A percentile compares a stretch with the other conserved stretches of the same genome.
Conservation (phyloP, 257 asterid genomes). For the Mentha longifolia region DNA sequence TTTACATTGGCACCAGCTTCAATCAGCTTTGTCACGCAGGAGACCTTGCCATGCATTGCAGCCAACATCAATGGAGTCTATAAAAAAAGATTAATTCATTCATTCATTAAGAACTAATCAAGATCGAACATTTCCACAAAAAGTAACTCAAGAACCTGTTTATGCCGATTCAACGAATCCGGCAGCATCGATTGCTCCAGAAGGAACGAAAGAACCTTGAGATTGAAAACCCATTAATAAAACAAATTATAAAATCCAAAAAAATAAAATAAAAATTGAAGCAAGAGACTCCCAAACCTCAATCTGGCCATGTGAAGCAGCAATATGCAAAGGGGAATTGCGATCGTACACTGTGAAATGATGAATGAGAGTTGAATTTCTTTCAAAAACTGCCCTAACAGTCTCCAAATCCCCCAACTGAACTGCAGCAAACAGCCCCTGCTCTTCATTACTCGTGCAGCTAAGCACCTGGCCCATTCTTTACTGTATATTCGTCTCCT, state of each 20-base stretch:
- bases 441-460: conserved; percentile 65
- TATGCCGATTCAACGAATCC: conserved; percentile 76
- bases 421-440: conserved; percentile 66
- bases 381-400: conserved; percentile 52
- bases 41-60: conserved; percentile 91
- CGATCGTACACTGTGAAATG: conserved; percentile 63
- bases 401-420: conserved; percentile 70
- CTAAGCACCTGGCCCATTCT: conserved; percentile 89
- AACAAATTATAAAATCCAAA: background rate
- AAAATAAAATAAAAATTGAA: background rate
- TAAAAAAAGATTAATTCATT: background rate
- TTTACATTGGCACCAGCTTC: conserved; percentile 91
- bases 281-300: conserved; percentile 53
- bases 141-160: conserved; percentile 56
- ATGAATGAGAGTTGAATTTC: conserved; percentile 50
- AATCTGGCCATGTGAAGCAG: conserved; percentile 93
- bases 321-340: conserved; percentile 78
- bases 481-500: background rate
- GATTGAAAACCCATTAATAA: no score
- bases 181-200: conserved; percentile 69
- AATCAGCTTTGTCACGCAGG: conserved; percentile 77
- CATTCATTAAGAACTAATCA: background rate
- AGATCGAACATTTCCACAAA: conserved; percentile 15
- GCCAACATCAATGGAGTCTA: conserved; percentile 99
- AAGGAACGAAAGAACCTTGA: conserved; percentile 76